Percentiles rank a stretch among this genome's conserved stretches.
These are phyloP conservation scores for Saprolegnia parasitica DNA, from an alignment of 352 stramenopile genomes.

Conservation along the genomic window DNA sequence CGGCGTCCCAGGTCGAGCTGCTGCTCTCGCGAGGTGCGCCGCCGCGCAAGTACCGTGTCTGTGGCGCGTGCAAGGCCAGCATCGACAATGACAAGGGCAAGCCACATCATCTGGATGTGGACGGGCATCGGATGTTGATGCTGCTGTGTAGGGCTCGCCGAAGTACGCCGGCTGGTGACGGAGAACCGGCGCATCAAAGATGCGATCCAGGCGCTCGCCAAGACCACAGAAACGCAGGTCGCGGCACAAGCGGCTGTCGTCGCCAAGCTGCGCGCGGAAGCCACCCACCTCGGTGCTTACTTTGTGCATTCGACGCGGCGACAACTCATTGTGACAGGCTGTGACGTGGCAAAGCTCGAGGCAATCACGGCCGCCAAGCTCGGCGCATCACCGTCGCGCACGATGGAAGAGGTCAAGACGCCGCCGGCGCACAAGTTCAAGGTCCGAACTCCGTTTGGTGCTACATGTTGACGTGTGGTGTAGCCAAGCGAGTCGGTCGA, in stretches of 20 bases:
- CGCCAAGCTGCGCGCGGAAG: slow-evolving; percentile 41
- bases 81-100: slow-evolving; percentile 41
- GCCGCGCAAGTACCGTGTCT: slow-evolving; percentile 54
- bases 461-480: background rate
- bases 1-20: slow-evolving; percentile 43
- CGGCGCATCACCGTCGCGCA: slow-evolving; percentile 28
- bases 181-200: slow-evolving; percentile 64
- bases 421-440: slow-evolving; percentile 59
- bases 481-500: slow-evolving; percentile 56
- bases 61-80: slow-evolving; percentile 45
- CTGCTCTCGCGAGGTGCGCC: slow-evolving; percentile 56
- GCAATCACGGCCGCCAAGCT: background rate
- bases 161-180: slow-evolving; percentile 46
- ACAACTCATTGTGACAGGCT: slow-evolving; percentile 11
- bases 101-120: background rate
- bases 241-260: slow-evolving; percentile 40
- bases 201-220: slow-evolving; percentile 41
- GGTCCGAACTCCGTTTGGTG: background rate
- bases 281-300: slow-evolving; percentile 30
- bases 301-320: background rate
- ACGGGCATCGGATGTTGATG: background rate
- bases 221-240: slow-evolving; percentile 37
- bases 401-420: slow-evolving; percentile 34
- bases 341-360: slow-evolving; percentile 10
- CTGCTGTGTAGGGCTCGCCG: slow-evolving; percentile 33